These are phyloP conservation scores for Stagonosporopsis chrysanthemi DNA, from an alignment of 2,329 filamentous ascomycete genomes.

Conservation along the genomic window DNA sequence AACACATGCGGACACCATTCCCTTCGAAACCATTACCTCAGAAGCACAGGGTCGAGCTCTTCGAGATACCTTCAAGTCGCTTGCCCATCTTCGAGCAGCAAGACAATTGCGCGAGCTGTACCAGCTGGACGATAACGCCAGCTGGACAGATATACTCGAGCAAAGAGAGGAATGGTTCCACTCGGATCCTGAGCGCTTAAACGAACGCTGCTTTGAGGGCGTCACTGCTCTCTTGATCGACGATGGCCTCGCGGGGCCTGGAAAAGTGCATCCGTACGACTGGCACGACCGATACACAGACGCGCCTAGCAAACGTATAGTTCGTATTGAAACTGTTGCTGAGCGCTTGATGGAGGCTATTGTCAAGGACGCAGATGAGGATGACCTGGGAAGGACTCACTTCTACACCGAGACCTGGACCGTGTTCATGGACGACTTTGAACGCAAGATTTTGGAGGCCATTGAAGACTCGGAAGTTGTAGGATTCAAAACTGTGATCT, in stretches of 20 bases:
- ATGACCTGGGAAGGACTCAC: constrained; percentile 41
- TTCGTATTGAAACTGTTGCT: constrained; percentile 78
- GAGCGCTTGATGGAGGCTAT: constrained; percentile 66
- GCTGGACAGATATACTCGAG: constrained; percentile 65
- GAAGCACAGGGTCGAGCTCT: constrained; percentile 77
- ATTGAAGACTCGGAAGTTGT: constrained; percentile 73
- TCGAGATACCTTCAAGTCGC: constrained; percentile 64
- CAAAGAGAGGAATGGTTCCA: constrained; percentile 58
- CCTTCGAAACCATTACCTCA: constrained; percentile 70
- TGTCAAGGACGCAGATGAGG: constrained; percentile 49
- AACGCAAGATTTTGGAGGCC: constrained; percentile 61
- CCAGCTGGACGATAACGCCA: constrained; percentile 62
- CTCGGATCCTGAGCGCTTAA: constrained; percentile 62
- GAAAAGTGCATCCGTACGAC: constrained; percentile 64
- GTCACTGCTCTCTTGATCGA: constrained; percentile 81
- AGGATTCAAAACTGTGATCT: constrained; percentile 84
- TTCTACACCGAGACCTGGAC: constrained; percentile 51
- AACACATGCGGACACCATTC: constrained; percentile 57
- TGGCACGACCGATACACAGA: constrained; percentile 69
- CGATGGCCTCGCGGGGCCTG: constrained; percentile 69
- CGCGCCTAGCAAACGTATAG: constrained; percentile 73
- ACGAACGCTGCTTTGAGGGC: constrained; percentile 70
- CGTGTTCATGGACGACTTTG: constrained; percentile 60
- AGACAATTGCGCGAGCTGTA: constrained; percentile 72
- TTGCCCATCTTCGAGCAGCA: constrained; percentile 74